These are phyloP conservation scores for Cladophialophora exuberans DNA, from an alignment of 2,329 filamentous ascomycete genomes.

Conservation along the genomic window DNA sequence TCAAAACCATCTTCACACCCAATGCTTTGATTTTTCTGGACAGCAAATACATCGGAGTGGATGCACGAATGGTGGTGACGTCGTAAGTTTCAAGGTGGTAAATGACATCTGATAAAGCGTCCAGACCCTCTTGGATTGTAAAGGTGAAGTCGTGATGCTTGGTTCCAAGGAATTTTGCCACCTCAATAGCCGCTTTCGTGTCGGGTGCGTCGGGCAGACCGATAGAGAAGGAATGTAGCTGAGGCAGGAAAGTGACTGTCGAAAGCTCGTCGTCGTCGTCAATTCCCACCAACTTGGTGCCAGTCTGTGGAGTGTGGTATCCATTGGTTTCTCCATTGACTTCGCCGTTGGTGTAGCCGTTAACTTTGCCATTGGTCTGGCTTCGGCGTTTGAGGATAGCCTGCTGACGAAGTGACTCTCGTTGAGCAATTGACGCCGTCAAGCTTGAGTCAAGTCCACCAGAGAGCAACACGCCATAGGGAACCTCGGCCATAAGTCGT, in stretches of 20 bases:
- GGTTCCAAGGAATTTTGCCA: constrained; percentile 94
- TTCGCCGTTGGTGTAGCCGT: constrained; percentile 44
- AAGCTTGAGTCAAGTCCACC: constrained; percentile 95
- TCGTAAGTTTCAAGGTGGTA: constrained; percentile 98
- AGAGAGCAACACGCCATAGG: constrained; percentile 93
- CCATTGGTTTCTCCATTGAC: constrained; percentile 43
- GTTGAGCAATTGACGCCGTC: constrained; percentile 91
- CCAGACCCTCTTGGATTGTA: constrained; percentile 94
- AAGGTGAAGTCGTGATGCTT: constrained; percentile 99
- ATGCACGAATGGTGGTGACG: constrained; percentile 96
- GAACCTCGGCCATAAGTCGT: constrained; percentile 97
- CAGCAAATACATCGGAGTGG: constrained; percentile 97
- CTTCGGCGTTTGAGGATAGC: constrained; percentile 48
- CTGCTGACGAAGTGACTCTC: constrained; percentile 81
- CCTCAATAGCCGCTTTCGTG: constrained; percentile 86
- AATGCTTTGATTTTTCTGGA: constrained; percentile 99
- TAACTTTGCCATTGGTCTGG: constrained; percentile 43
- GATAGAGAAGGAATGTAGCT: constrained; percentile 98
- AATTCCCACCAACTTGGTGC: constrained; percentile 81
- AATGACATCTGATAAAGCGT: constrained; percentile 96
- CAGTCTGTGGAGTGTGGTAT: constrained; percentile 56
- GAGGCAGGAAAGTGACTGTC: constrained; percentile 86
- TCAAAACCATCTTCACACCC: constrained; percentile 99
- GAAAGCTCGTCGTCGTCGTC: constrained; percentile 89
- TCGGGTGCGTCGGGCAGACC: constrained; percentile 92